Percentiles rank a stretch among this genome's conserved stretches.
Conservation (phyloP, 2,329 filamentous ascomycete species). For the Septoria linicola region DNA sequence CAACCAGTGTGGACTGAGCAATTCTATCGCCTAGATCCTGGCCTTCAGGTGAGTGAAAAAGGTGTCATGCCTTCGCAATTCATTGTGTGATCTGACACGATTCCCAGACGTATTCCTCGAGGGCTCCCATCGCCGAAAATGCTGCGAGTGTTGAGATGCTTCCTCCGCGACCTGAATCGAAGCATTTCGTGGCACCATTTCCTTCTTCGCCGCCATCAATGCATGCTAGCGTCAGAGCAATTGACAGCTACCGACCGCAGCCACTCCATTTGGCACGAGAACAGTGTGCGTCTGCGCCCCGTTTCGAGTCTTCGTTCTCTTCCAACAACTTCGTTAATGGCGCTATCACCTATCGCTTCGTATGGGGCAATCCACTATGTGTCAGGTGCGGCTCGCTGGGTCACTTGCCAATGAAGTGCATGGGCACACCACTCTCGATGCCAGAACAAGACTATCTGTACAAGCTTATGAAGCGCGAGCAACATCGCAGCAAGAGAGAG, state of each 20-base stretch:
- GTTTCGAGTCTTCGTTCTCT: constrained; percentile 18
- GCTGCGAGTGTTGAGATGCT: too few relatives aligned
- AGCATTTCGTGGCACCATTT: not conserved
- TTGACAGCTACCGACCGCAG: constrained; percentile 1
- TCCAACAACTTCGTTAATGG: constrained; percentile 26
- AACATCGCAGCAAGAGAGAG: constrained; percentile 21
- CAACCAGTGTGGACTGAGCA: not conserved
- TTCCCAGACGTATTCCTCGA: too few relatives aligned
- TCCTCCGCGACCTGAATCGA: not conserved
- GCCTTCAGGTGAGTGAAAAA: too few relatives aligned
- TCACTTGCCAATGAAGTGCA: constrained; percentile 23
- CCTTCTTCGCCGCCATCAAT: not conserved
- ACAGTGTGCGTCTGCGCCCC: constrained; percentile 5
- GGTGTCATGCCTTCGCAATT: too few relatives aligned
- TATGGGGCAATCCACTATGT: constrained; percentile 26
- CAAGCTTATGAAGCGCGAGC: constrained; percentile 17
- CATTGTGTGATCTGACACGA: too few relatives aligned
- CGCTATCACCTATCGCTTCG: constrained; percentile 20
- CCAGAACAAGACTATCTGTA: constrained; percentile 20
- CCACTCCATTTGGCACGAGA: not conserved
- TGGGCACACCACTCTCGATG: constrained; percentile 7
- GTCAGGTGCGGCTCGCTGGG: constrained; percentile 22
- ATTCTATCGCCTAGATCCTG: not conserved
- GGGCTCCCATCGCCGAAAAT: too few relatives aligned
- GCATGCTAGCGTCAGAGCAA: not conserved